A percentile compares a stretch with the other conserved stretches of the same genome.
Conservation (phyloP, 257 asterid genomes). For the Parsonsia alboflavescens region DNA sequence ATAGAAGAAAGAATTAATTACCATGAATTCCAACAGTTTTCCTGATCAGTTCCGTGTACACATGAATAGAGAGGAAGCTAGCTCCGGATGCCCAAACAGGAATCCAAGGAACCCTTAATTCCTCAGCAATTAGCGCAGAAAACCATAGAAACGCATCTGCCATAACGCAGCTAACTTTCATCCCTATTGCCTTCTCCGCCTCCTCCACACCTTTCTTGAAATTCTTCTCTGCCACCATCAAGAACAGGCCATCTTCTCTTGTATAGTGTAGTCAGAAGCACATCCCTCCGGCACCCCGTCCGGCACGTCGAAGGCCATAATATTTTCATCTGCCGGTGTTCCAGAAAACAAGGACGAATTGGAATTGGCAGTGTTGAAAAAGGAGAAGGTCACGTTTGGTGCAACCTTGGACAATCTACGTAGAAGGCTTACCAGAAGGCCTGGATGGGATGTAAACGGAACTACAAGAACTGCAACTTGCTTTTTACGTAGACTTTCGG, state of each 20-base stretch:
- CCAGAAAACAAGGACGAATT: slow-evolving; percentile 20
- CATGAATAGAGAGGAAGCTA: slow-evolving; percentile 32
- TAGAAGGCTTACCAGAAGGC: slow-evolving; percentile 40
- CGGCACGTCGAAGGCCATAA: slow-evolving; percentile 25
- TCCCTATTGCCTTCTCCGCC: slow-evolving; percentile 34
- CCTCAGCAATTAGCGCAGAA: slow-evolving; percentile 31
- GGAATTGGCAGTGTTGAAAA: slow-evolving; percentile 33
- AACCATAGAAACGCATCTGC: slow-evolving; percentile 56
- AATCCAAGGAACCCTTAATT: slow-evolving; percentile 37
- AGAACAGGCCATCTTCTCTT: slow-evolving; percentile 37
- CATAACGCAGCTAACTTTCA: slow-evolving; percentile 34
- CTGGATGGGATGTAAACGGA: slow-evolving; percentile 54
- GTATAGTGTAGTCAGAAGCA: not conserved
- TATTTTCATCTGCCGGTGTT: slow-evolving; percentile 10
- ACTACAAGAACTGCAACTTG: slow-evolving; percentile 52
- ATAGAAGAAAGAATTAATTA: not conserved
- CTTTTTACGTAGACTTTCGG: not conserved
- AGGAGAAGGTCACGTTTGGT: slow-evolving; percentile 35
- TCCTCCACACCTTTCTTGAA: slow-evolving; percentile 23
- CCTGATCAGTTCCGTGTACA: slow-evolving; percentile 39
- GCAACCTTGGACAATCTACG: slow-evolving; percentile 32
- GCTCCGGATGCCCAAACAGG: slow-evolving; percentile 53
- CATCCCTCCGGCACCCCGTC: slow-evolving; percentile 38
- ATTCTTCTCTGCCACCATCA: slow-evolving; percentile 33
- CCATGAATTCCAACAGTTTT: slow-evolving; percentile 27